Evolutionary conservation across 1,284 basidiomycete species (phyloP).

Genomic region (Agaricales sp.): DNA sequence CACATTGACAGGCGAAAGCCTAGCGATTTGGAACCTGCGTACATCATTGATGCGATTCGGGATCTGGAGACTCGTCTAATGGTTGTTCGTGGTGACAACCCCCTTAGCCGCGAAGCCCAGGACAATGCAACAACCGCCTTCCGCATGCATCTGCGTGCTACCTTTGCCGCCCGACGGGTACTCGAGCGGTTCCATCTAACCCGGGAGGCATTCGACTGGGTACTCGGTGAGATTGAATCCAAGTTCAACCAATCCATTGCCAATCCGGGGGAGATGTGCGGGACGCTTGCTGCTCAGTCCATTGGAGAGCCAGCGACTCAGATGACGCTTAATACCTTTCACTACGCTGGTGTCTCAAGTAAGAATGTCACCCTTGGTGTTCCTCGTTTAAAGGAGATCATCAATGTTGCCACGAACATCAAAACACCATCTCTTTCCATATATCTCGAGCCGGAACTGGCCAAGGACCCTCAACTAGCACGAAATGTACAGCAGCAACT

Average conservation of each 20-base stretch:
- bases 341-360: constrained; percentile 96
- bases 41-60: constrained; percentile 76
- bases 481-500: constrained; percentile 91
- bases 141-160: constrained; percentile 87
- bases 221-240: no score
- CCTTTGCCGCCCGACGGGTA: constrained; percentile 75
- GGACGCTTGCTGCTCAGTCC: no score
- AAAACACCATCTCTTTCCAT: constrained; percentile 95
- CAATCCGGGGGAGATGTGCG: no score
- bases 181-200: constrained; percentile 83
- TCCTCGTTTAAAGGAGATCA: constrained; percentile 95
- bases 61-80: constrained; percentile 65
- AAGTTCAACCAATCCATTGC: no score
- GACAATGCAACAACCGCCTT: constrained; percentile 88
- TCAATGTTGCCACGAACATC: constrained; percentile 98
- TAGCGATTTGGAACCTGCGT: constrained; percentile 82
- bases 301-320: no score
- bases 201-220: no score
- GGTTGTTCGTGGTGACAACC: constrained; percentile 82
- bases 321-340: no score
- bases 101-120: constrained; percentile 69
- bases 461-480: no score
- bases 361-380: constrained; percentile 99
- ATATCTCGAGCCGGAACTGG: constrained; percentile 72
- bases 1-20: constrained; percentile 92